A percentile compares a stretch with the other conserved stretches of the same genome.
These are phyloP conservation scores for Selenicereus undatus DNA, from an alignment of 148 eudicot species.

Conservation along the genomic window DNA sequence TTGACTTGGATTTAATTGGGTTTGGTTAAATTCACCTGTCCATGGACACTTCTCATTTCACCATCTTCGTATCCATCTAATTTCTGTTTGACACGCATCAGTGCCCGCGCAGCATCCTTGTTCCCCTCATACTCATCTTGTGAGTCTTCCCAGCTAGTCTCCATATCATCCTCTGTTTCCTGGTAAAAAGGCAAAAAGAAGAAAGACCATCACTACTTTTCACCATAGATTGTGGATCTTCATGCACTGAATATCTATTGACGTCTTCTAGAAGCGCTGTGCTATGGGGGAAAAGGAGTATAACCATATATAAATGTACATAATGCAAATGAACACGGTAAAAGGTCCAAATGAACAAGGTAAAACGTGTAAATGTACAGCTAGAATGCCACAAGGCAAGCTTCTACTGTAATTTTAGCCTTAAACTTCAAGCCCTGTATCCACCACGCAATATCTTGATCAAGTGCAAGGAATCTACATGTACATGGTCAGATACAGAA, in stretches of 20 bases:
- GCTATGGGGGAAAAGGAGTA: not conserved
- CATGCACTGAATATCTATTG: not conserved
- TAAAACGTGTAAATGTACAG: not conserved
- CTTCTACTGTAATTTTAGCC: not conserved
- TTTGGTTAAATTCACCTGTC: slow-evolving; percentile 57
- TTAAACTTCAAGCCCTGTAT: not conserved
- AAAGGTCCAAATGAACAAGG: no score
- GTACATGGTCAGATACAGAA: not conserved
- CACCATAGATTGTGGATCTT: not conserved
- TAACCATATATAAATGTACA: not conserved
- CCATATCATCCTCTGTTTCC: slow-evolving; percentile 78
- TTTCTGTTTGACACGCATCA: slow-evolving; percentile 96
- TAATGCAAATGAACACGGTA: not conserved
- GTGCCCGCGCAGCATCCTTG: slow-evolving; percentile 95
- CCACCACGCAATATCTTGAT: not conserved
- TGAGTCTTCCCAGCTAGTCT: slow-evolving; percentile 77
- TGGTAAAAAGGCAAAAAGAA: slow-evolving; percentile 21
- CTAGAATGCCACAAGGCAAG: not conserved
- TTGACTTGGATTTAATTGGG: not conserved
- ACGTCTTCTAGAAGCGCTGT: not conserved
- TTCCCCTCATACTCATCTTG: slow-evolving; percentile 86
- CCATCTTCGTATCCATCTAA: slow-evolving; percentile 99
- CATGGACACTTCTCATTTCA: slow-evolving; percentile 95
- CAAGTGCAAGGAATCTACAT: not conserved
- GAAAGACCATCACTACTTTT: not conserved